Evolutionary conservation across 2,329 filamentous ascomycete species (phyloP), one percentile per base, ranked within the genome.

Genomic region (Penicillium italicum): DNA sequence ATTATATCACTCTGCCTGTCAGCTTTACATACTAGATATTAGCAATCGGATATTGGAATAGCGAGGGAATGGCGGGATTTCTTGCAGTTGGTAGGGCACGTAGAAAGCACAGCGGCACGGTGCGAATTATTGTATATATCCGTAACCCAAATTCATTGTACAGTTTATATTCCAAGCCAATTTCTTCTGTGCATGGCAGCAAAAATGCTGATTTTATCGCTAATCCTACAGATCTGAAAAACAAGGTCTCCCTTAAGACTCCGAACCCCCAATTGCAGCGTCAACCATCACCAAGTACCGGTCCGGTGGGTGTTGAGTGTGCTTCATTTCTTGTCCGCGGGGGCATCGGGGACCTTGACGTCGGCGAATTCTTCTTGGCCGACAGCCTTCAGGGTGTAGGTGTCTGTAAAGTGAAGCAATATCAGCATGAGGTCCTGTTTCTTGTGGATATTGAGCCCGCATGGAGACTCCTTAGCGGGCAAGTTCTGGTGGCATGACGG

Each of bases 351-450:
- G 36, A 97, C 87, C 71, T 91, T 87, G 66, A 97, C 92, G 72
- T 99, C 94, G 55, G 92, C 90, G 77, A 99, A 99, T 64, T 97
- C 90, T 74, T 97, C 94, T 76, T 97, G 94, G 41, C 93, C 91
- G 69, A 99, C 89, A 52, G 90, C 91, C 63, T 81, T 84, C 71
- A 99, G 88, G 40, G 87, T 90, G 72, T 84, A 89, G 52, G 81
- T 77, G 70, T 89, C 87, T 89, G 57, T 33, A 43, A n/a, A 12
- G 14, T 6, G 12, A 22, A 34, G n/a, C 14, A 11, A 18, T 4
- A 55, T 62, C 18, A 61, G 60, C 36, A 28, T 14, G 36, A 6
- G 22, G 18, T 38, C 40, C 14, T 41, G 7, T 34, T 14, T 37
- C 14, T 40, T 34, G n/a, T 20, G 22, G 5, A 26, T 50, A 9